These are phyloP conservation scores for Macroventuria anomochaeta DNA, from an alignment of 2,329 filamentous ascomycete genomes.

Conservation along the genomic window DNA sequence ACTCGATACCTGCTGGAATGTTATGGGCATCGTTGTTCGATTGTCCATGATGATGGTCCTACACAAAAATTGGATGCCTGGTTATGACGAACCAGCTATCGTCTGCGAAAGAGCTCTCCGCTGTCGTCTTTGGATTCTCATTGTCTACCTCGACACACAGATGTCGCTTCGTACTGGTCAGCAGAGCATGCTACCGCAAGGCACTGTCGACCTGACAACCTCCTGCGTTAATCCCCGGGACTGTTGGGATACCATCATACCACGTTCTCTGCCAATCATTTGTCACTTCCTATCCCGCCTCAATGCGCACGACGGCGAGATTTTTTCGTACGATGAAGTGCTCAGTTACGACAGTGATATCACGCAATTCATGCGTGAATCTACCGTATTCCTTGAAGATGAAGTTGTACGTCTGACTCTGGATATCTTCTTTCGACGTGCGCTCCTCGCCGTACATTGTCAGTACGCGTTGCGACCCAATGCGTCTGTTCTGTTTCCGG, in stretches of 20 bases:
- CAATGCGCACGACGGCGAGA: conserved; percentile 17
- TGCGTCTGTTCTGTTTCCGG: conserved; percentile 29
- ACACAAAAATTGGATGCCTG: conserved; percentile 23
- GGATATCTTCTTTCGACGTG: conserved; percentile 39
- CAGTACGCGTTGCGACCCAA: conserved; percentile 29
- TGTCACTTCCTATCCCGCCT: conserved; percentile 20
- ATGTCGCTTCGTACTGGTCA: conserved; percentile 28
- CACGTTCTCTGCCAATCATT: conserved; percentile 22
- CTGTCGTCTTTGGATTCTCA: conserved; percentile 24
- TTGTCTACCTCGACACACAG: conserved; percentile 30
- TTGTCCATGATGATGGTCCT: conserved; percentile 28
- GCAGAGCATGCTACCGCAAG: conserved; percentile 22
- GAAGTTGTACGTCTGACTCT: conserved; percentile 19
- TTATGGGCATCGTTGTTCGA: conserved; percentile 27
- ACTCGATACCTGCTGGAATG: conserved; percentile 30
- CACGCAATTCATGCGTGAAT: conserved; percentile 13
- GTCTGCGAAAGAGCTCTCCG: conserved; percentile 19
- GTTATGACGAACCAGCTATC: conserved; percentile 9
- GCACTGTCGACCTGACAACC: background rate
- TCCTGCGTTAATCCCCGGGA: conserved; percentile 1
- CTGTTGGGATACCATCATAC: conserved; percentile 23
- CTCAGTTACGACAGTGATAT: conserved; percentile 25
- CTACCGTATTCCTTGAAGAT: conserved; percentile 16
- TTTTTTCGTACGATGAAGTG: conserved; percentile 28
- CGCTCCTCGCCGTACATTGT: conserved; percentile 37